Base-by-base conservation (phyloP, 495 filamentous ascomycete species). In the Parathielavia hyrcaniae region DNA sequence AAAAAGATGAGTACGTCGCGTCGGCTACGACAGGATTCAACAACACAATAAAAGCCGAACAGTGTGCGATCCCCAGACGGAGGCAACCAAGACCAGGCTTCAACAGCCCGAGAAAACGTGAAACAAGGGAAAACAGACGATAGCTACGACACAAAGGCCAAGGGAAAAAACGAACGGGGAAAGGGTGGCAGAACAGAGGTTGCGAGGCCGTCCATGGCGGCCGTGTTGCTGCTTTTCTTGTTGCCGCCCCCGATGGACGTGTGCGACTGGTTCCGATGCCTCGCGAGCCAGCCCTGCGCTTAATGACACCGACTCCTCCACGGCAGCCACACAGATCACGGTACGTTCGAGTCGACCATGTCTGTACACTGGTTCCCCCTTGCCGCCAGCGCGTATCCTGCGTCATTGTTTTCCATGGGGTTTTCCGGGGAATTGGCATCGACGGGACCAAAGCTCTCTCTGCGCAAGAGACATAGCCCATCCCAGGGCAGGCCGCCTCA, bases 21-120 rank as follows among this genome's bases (percentile, higher is more conserved):
- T 38, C 23, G 55, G 16, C 16, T 23, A 23, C 20, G 20, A 50
- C 22, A 32, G 44, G 26, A 30, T 30, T 30, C 46, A 47, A 22
- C 32, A 38, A 17, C 23, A 4, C 5, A n/a, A 54, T 1, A 16
- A 43, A 44, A 23, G 23, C 26, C 26, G 35, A 43, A 58, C 39
- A 23, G 44, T 35, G 26, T 35, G 26, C 26, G 26, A 30, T 34
- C 39, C 56, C 30, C 40, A n/a, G n/a, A n/a, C n/a, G 56, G 49
- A 35, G 7, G 50, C 39, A 19, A 40, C 30, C 32, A 55, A 55
- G 43, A 46, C 17, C 16, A 14, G 17, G 20, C 13, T 20, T 16
- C 32, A 34, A 58, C 41, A 1, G n/a, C 46, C 38, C 43, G 26
- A 50, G 23, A 60, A 54, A 54, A 57, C 57, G 39, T 53, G 59